phyloP scores from a whole-genome alignment of 352 stramenopile species.

The Phytopythium litorale region DNA sequence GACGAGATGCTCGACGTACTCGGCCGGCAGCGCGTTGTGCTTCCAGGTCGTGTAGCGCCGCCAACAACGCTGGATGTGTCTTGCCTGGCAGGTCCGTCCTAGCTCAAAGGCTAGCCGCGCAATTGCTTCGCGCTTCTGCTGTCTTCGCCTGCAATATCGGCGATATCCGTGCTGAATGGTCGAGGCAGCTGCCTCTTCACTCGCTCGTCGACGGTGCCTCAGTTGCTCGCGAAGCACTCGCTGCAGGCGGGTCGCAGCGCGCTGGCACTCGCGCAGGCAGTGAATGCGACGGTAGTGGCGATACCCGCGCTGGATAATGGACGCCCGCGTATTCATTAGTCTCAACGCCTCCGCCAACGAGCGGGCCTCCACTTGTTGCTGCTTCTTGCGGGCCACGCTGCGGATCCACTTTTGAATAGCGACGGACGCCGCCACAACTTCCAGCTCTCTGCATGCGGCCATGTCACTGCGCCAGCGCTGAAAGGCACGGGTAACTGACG shows the following conservation, averaged over 20 bases:
- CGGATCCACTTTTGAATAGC: conserved; percentile 24
- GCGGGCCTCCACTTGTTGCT: background rate
- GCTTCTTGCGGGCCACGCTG: conserved; percentile 1
- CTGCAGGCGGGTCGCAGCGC: conserved; percentile 24
- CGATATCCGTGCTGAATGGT: conserved; percentile 20
- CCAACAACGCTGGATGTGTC: conserved; percentile 31
- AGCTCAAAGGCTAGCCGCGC: conserved; percentile 10
- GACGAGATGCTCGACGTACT: conserved; percentile 23
- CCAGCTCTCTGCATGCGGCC: conserved; percentile 15
- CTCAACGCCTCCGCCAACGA: conserved; percentile 14
- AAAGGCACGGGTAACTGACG: conserved; percentile 13
- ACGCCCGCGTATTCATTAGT: conserved; percentile 14
- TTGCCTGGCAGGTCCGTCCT: conserved; percentile 11
- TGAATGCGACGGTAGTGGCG: conserved; percentile 10
- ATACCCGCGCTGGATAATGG: conserved; percentile 35
- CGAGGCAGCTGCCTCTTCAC: conserved; percentile 9
- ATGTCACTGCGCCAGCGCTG: conserved; percentile 17
- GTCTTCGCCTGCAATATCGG: background rate
- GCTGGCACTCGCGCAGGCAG: conserved; percentile 10
- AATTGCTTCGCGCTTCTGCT: conserved; percentile 3
- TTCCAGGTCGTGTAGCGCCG: conserved; percentile 25
- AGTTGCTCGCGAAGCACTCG: conserved; percentile 6
- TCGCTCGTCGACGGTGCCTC: conserved; percentile 7
- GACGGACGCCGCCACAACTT: conserved; percentile 29
- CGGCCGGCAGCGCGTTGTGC: conserved; percentile 14